A percentile compares a stretch with the other conserved stretches of the same genome.
Evolutionary conservation across 495 filamentous ascomycete genomes (phyloP).

Genomic region (Oleoguttula mirabilis): DNA sequence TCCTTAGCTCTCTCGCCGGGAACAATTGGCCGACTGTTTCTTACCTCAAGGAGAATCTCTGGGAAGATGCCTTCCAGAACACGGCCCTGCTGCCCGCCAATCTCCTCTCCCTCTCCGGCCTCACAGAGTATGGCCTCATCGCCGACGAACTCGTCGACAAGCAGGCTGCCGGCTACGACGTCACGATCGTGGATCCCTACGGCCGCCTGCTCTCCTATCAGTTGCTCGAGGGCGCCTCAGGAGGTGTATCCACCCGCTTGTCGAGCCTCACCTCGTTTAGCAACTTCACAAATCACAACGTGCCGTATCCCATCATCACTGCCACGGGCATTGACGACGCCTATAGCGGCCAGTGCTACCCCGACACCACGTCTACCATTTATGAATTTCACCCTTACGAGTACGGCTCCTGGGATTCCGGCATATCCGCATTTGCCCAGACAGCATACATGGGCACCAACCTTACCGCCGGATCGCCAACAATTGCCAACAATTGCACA

Average conservation of each 20-base stretch:
- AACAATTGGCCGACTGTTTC: slow-evolving; percentile 37
- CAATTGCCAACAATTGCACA: slow-evolving; percentile 26
- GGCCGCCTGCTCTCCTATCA: slow-evolving; percentile 34
- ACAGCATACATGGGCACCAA: slow-evolving; percentile 35
- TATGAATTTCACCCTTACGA: slow-evolving; percentile 40
- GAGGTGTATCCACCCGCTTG: slow-evolving; percentile 29
- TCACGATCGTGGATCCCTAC: slow-evolving; percentile 34
- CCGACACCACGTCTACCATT: slow-evolving; percentile 28
- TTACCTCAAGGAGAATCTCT: slow-evolving; percentile 27
- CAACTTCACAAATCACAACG: slow-evolving; percentile 29
- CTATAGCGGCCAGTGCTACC: slow-evolving; percentile 26
- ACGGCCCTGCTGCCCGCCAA: slow-evolving; percentile 24
- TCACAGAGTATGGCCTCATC: slow-evolving; percentile 23
- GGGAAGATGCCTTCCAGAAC: slow-evolving; percentile 31
- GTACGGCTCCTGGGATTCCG: slow-evolving; percentile 36
- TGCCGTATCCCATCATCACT: slow-evolving; percentile 39
- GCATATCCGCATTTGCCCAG: slow-evolving; percentile 33
- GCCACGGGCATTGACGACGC: slow-evolving; percentile 25
- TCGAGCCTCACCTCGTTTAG: slow-evolving; percentile 26
- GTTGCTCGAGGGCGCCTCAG: slow-evolving; percentile 29
- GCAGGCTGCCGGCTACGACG: slow-evolving; percentile 31
- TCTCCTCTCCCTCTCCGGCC: slow-evolving; percentile 11
- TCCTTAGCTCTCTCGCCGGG: slow-evolving; percentile 33
- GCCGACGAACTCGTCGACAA: slow-evolving; percentile 30
- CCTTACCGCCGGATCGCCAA: slow-evolving; percentile 27